These are phyloP conservation scores for Botrytis paeoniae DNA, from an alignment of 2,329 filamentous ascomycete species.

Conservation along the genomic window DNA sequence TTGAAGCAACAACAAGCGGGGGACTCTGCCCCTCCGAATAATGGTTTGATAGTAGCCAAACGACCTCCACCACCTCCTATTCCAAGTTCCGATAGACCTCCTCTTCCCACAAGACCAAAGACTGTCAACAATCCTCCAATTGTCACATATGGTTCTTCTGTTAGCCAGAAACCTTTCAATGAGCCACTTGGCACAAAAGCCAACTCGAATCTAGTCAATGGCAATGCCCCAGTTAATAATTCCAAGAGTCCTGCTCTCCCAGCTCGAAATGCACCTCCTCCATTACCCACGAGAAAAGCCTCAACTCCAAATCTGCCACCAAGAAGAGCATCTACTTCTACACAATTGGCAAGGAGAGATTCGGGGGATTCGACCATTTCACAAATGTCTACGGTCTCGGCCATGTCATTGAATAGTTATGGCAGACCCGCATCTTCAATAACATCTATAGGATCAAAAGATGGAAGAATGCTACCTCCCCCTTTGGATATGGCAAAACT, in stretches of 20 bases:
- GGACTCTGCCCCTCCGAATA: slow-evolving; percentile 26
- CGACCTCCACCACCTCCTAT: slow-evolving; percentile 58
- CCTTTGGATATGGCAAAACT: slow-evolving; percentile 54
- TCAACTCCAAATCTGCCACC: slow-evolving; percentile 34
- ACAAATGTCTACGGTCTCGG: slow-evolving; percentile 52
- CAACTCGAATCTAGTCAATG: slow-evolving; percentile 32
- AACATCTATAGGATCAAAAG: slow-evolving; percentile 47
- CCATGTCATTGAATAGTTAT: slow-evolving; percentile 44
- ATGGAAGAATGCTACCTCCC: slow-evolving; percentile 53
- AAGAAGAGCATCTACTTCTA: slow-evolving; percentile 18
- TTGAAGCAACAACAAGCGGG: slow-evolving; percentile 46
- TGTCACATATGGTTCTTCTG: slow-evolving; percentile 32
- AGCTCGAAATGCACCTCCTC: slow-evolving; percentile 42
- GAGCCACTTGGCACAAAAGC: slow-evolving; percentile 29
- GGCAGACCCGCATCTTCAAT: slow-evolving; percentile 43
- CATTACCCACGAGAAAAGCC: slow-evolving; percentile 50
- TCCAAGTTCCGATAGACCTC: slow-evolving; percentile 42
- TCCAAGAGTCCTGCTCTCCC: slow-evolving; percentile 30
- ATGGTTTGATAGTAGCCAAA: slow-evolving; percentile 13
- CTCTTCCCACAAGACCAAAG: slow-evolving; percentile 40
- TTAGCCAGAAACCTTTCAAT: slow-evolving; percentile 31
- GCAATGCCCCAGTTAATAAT: slow-evolving; percentile 28
- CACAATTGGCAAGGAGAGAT: slow-evolving; percentile 45
- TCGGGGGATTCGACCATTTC: slow-evolving; percentile 59
- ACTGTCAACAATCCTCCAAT: slow-evolving; percentile 41